Base-by-base conservation (phyloP, 495 filamentous ascomycete species). In the Penicillium dipodomyicola region DNA sequence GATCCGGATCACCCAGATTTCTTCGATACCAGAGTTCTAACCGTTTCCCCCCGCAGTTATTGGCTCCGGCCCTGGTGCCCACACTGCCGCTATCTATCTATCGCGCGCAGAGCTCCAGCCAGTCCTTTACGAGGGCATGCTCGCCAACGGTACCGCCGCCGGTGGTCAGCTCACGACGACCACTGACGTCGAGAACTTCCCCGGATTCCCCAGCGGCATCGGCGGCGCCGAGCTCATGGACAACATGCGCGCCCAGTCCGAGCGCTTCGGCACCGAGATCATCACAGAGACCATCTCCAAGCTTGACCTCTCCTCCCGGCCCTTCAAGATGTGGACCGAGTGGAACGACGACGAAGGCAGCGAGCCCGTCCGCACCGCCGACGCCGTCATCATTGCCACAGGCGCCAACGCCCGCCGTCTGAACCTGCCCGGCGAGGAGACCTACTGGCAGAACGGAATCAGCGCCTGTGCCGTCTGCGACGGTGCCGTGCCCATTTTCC, bases 391-490 rank as follows among this genome's bases (percentile, higher is more conserved):
- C 75, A 87, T 99, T 44, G 94, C 94, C 15, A 99, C 94, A 2
- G 94, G 94, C 59, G 94, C 94, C 49, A 96, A 92, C 40, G 94
- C 94, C 42, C 80, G 88, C 51, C 80, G 95, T 54, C 74, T 97
- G 23, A 77, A 86, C 65, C 82, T 99, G 10, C 79, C 85, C n/a
- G 94, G 94, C 27, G 94, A 97, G 77, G 88, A 93, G 47, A 87
- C 83, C 62, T 97, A 89, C 79, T 97, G 95, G 94, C 92, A 96
- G 76, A 92, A 87, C 66, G 94, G 94, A 59, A 92, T 99, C 69
- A 91, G 87, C 54, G 94, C 94, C 49, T 99, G 94, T 69, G 94
- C 94, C 40, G 94, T 99, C 45, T 99, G 94, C 77, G 94, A 99
- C 67, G 94, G 94, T 55, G 92, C 92, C 47, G 90, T 97, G 30